These are phyloP conservation scores for Echium plantagineum DNA, from an alignment of 257 asterid species.

Conservation along the genomic window DNA sequence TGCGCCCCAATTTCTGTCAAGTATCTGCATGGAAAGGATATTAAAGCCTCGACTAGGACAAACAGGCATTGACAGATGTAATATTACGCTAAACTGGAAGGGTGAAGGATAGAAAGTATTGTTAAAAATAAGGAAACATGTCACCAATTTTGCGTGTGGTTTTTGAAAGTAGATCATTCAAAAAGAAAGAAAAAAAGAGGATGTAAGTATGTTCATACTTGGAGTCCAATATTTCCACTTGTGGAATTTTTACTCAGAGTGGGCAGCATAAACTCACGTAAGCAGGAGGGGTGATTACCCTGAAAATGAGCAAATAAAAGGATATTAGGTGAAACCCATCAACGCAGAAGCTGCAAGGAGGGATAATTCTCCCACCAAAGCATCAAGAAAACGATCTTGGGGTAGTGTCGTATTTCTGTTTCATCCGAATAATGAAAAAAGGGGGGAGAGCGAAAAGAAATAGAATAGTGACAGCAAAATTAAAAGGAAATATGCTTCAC, in stretches of 20 bases:
- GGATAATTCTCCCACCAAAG: neutral
- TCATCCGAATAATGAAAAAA: too few relatives aligned
- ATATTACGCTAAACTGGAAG: too few relatives aligned
- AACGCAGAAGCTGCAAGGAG: neutral
- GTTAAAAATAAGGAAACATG: too few relatives aligned
- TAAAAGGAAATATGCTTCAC: slow-evolving; percentile 19
- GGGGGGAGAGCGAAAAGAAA: too few relatives aligned
- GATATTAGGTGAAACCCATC: slow-evolving; percentile 11
- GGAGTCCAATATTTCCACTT: slow-evolving; percentile 56
- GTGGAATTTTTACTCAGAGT: slow-evolving; percentile 43
- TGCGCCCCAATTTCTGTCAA: slow-evolving; percentile 94
- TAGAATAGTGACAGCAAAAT: neutral
- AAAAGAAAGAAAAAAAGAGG: neutral
- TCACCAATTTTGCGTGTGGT: too few relatives aligned
- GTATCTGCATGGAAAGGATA: slow-evolving; percentile 50
- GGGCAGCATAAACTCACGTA: slow-evolving; percentile 82
- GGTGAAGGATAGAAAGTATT: too few relatives aligned
- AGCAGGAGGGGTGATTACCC: slow-evolving; percentile 86
- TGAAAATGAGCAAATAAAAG: slow-evolving; percentile 16
- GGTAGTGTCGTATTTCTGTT: neutral
- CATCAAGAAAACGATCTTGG: neutral
- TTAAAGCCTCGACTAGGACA: neutral
- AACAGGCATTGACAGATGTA: neutral
- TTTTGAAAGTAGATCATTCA: slow-evolving; percentile 2
- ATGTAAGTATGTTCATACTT: slow-evolving; percentile 33